Percentiles rank a stretch among this genome's conserved stretches.
Conservation (phyloP, 305 asterid genomes). For the Caryopteris hybrid region DNA sequence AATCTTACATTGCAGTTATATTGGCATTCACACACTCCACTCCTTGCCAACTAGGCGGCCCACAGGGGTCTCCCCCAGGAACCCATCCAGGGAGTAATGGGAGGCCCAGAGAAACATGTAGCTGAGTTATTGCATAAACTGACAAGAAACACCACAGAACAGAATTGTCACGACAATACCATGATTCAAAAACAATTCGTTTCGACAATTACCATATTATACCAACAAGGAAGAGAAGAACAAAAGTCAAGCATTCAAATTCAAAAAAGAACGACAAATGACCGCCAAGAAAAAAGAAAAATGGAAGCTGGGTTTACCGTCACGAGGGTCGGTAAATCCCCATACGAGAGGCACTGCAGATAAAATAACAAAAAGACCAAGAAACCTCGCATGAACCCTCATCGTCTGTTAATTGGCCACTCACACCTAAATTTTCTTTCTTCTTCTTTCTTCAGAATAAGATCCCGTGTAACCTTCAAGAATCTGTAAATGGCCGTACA, state of each 20-base stretch:
- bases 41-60: conserved; percentile 76
- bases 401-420: conserved; percentile 33
- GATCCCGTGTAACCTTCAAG: neutral
- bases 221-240: neutral
- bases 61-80: conserved; percentile 95
- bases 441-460: conserved; percentile 16
- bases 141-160: conserved; percentile 19
- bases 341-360: conserved; percentile 30
- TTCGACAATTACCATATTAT: neutral
- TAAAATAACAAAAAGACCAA: conserved; percentile 33
- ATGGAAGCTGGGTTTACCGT: conserved; percentile 41
- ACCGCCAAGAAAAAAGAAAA: neutral
- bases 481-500: conserved; percentile 7
- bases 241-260: neutral
- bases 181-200: neutral
- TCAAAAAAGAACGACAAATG: neutral
- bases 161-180: neutral
- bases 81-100: conserved; percentile 79
- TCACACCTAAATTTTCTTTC: too few relatives aligned
- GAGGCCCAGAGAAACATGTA: conserved; percentile 59
- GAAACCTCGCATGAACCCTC: conserved; percentile 34
- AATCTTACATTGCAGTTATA: conserved; percentile 68
- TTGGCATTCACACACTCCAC: conserved; percentile 77
- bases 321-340: conserved; percentile 80
- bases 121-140: conserved; percentile 78